These are phyloP conservation scores for Saccharomyces mikatae DNA, from an alignment of 805 yeast species.

Conservation along the genomic window DNA sequence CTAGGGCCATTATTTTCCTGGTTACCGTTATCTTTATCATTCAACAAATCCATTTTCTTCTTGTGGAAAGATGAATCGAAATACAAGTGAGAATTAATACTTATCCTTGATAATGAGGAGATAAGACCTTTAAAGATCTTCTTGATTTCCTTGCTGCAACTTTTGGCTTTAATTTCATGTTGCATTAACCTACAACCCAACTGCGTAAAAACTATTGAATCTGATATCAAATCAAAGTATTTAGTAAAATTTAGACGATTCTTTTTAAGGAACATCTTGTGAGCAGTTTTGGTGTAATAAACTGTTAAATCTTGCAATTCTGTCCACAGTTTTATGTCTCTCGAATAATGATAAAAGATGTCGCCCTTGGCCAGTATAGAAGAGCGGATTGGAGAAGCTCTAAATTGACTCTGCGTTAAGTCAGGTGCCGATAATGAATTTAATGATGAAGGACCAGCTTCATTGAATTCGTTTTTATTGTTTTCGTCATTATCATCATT, in stretches of 20 bases:
- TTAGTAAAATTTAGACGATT: constrained; percentile 46
- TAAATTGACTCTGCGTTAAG: background rate
- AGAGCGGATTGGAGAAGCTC: constrained; percentile 8
- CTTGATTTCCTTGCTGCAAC: constrained; percentile 40
- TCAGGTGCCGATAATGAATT: background rate
- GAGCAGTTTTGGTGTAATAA: constrained; percentile 40
- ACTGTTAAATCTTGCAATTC: constrained; percentile 42
- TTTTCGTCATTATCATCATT: background rate
- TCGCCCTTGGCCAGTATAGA: constrained; percentile 29
- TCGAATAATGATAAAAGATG: constrained; percentile 49
- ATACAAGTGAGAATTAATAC: constrained; percentile 57
- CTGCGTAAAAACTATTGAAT: constrained; percentile 45
- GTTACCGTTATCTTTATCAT: constrained; percentile 4
- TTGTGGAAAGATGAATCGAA: constrained; percentile 27
- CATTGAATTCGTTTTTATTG: background rate
- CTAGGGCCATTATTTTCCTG: constrained; percentile 4
- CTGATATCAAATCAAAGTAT: constrained; percentile 47
- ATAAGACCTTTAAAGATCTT: constrained; percentile 45
- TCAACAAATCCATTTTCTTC: background rate
- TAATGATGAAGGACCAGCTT: background rate
- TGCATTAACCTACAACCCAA: constrained; percentile 47
- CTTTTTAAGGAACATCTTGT: constrained; percentile 43
- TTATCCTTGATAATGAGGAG: constrained; percentile 50
- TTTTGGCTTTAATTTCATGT: constrained; percentile 41
- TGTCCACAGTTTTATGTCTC: constrained; percentile 56